Evolutionary conservation across 2,329 filamentous ascomycete species (phyloP).

Genomic region (Paracamarosporium sp.): DNA sequence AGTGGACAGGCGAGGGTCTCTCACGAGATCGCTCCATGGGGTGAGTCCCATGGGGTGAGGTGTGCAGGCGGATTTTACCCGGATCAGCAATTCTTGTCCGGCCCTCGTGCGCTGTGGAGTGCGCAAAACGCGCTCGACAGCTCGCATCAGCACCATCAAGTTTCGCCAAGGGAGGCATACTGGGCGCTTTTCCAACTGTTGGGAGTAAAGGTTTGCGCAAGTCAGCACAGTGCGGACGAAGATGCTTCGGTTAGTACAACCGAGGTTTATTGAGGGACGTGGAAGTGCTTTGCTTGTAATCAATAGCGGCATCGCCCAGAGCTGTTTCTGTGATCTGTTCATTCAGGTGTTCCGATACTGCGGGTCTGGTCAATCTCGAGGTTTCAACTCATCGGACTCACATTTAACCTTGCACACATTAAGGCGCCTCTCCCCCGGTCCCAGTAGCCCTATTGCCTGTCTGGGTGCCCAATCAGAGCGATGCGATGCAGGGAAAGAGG

Average conservation of each 20-base stretch:
- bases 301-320: not conserved
- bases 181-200: not conserved
- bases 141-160: not conserved
- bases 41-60: not conserved
- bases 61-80: not conserved
- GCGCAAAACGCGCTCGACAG: not conserved
- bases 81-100: not conserved
- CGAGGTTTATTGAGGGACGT: not conserved
- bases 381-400: not conserved
- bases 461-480: not conserved
- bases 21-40: not conserved
- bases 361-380: not conserved
- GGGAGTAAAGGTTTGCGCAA: not conserved
- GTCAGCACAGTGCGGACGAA: not conserved
- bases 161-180: slow-evolving; percentile 3
- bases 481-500: not conserved
- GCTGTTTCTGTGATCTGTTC: not conserved
- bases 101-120: not conserved
- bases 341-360: not conserved
- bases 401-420: not conserved
- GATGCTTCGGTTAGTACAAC: not conserved
- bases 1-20: not conserved
- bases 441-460: not conserved
- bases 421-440: not conserved
- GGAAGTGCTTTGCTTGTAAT: not conserved